A percentile compares a stretch with the other conserved stretches of the same genome.
Conservation (phyloP, 1,284 basidiomycete species). For the Trichosporon ovoides region DNA sequence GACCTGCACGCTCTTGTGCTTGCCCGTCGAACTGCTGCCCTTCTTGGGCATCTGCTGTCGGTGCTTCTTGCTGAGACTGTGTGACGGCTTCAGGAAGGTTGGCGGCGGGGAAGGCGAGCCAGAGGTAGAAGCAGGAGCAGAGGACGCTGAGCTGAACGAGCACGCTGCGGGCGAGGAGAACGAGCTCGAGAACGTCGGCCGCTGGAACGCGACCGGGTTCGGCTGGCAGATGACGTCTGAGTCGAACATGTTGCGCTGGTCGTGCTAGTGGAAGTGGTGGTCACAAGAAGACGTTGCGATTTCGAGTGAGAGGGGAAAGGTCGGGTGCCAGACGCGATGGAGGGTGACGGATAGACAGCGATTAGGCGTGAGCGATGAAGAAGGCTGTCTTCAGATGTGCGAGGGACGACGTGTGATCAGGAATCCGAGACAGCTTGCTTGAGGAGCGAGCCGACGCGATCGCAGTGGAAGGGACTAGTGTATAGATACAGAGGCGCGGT, state of each 20-base stretch:
- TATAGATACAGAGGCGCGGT: background rate
- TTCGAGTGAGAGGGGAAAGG: background rate
- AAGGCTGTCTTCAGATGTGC: background rate
- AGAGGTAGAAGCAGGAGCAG: constrained; percentile 7
- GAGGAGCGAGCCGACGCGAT: background rate
- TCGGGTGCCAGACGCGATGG: background rate
- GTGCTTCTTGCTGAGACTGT: constrained; percentile 11
- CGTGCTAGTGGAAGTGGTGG: background rate
- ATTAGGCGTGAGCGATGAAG: background rate
- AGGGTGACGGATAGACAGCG: background rate
- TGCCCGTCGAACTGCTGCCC: constrained; percentile 24
- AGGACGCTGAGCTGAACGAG: background rate
- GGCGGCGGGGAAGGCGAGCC: constrained; percentile 17
- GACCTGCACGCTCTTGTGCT: constrained; percentile 37
- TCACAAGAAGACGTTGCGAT: background rate
- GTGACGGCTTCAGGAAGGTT: constrained; percentile 10
- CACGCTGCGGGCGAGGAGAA: constrained; percentile 15
- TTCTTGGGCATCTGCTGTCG: constrained; percentile 34
- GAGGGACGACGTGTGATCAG: too few species aligned
- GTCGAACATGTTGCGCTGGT: constrained; percentile 10
- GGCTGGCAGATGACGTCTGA: constrained; percentile 16
- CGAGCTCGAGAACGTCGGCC: constrained; percentile 12
- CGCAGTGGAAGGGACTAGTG: background rate
- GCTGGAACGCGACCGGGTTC: constrained; percentile 14
- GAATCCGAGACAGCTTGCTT: background rate